Evolutionary conservation across 805 yeast genomes (phyloP), one percentile per base, ranked within the genome.

Genomic region (Wickerhamomyces chambardii): DNA sequence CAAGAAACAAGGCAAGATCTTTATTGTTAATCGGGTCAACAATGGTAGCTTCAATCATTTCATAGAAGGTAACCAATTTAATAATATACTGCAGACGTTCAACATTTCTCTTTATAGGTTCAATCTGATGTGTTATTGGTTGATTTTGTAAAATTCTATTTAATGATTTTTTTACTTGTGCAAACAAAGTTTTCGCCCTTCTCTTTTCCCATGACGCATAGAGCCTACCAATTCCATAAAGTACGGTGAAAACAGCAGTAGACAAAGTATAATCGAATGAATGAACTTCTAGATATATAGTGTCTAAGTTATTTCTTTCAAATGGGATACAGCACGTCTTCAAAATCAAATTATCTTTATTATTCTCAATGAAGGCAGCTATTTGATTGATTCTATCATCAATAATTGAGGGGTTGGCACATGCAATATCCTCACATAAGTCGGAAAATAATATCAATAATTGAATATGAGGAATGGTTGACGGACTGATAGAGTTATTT

Each of bases 171-270:
- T 26, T 15, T 15, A 37, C 32, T 16, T 38, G 32, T 2, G 30
- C 22, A 4, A 38, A 34, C 14, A 40, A 31, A 2, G 11, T 19
- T 14, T 28, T 15, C 2, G 53, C 43, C 27, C 41, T 48, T 32
- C 55, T 41, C 15, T 43, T 44, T 15, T 47, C 50, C 36, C 39
- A 47, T 6, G 53, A 41, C 1, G 38, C 18, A 17, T 45, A 39
- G 17, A 46, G 17, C 1, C 28, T 33, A 7, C 42, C 31, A 1
- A 43, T 26, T 1, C 46, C 50, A 36, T 35, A 39, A 5, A 38
- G 4, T 6, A 45, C 15, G 9, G 33, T 21, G 17, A 45, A 40
- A 4, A 38, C 8, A 6, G 28, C 15, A 16, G 36, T 40, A 11
- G 44, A n/a, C 12, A 27, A n/a, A 6, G 35, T 16, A 18, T 37